Base-by-base conservation (phyloP, 441 rosid species). In the Pelargonium citronellum region DNA sequence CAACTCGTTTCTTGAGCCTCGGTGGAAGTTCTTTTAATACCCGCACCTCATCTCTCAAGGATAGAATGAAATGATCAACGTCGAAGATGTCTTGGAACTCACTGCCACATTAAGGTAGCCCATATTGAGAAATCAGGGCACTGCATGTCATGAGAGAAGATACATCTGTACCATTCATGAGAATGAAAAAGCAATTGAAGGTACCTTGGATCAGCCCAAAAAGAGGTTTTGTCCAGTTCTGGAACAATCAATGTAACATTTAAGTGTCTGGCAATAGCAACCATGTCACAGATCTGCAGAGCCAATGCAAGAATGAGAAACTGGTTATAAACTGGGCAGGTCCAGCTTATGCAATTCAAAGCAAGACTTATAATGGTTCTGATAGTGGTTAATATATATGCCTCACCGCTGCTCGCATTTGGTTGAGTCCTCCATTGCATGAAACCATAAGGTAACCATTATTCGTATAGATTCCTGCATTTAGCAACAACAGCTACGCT, bases 351-450 rank as follows among this genome's bases (percentile, higher is more conserved):
- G 22, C 5, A 22, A 47, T 16, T 37, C 17, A 17, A 62, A 46
- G 39, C 15, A 15, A 30, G 30, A 20, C 30, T 9, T 5, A 22
- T 57, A 20, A 3, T 64, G 16, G 22, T 9, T 16, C 55, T 61
- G 30, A 22, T 20, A 47, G 43, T 61, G n/a, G 13, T 15, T 22
- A 57, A 30, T 30, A 30, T 53, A 53, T n/a, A 20, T 39, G 67
- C 22, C 87, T 80, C 70, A 89, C 95, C 0, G 91, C 95, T 41
- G 95, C 87, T 81, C 95, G 81, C 95, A 89, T 89, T 74, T 89
- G 95, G 78, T 89, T 89, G 70, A 89, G 91, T 72, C 95, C 95
- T 79, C 95, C 95, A 78, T 89, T 89, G 69, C 90, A 89, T n/a
- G 95, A 89, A 75, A 89, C 86, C 87, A 85, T 79, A 57, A 89